These are phyloP conservation scores for Fragaria nilgerrensis DNA, from an alignment of 306 rosid genomes.

Conservation along the genomic window DNA sequence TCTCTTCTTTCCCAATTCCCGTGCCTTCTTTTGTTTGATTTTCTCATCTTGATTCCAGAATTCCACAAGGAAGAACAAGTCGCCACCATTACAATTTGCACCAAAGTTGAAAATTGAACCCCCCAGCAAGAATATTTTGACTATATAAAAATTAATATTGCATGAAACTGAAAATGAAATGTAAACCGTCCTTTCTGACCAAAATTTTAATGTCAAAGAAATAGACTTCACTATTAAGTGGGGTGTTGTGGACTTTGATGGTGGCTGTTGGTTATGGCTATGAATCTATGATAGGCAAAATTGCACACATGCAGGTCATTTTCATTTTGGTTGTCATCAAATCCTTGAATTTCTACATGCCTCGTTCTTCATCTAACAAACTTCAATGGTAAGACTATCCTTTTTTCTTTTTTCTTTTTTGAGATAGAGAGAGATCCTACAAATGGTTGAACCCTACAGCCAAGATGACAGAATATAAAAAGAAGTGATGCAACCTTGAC, in stretches of 20 bases:
- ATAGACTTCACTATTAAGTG: background rate
- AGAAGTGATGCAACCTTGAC: background rate
- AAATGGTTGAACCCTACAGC: background rate
- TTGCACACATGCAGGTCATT: background rate
- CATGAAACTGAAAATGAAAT: background rate
- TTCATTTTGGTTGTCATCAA: background rate
- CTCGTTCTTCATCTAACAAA: slow-evolving; percentile 1
- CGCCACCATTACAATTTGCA: background rate
- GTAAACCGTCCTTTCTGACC: slow-evolving; percentile 2
- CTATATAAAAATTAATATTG: background rate
- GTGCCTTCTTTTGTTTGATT: background rate
- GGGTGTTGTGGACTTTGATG: background rate
- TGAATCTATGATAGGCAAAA: background rate
- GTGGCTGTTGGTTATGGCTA: background rate
- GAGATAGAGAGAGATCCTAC: background rate
- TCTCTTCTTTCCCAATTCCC: background rate
- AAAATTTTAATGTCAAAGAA: slow-evolving; percentile 4
- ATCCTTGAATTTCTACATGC: background rate
- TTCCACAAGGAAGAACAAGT: background rate
- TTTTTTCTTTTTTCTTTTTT: too few relatives aligned
- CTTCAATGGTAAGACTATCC: background rate
- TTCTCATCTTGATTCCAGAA: background rate
- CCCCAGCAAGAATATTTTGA: background rate
- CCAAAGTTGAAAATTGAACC: background rate
- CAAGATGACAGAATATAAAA: background rate